These are phyloP conservation scores for Phytophthora litchii DNA, from an alignment of 352 stramenopile species.

Conservation along the genomic window DNA sequence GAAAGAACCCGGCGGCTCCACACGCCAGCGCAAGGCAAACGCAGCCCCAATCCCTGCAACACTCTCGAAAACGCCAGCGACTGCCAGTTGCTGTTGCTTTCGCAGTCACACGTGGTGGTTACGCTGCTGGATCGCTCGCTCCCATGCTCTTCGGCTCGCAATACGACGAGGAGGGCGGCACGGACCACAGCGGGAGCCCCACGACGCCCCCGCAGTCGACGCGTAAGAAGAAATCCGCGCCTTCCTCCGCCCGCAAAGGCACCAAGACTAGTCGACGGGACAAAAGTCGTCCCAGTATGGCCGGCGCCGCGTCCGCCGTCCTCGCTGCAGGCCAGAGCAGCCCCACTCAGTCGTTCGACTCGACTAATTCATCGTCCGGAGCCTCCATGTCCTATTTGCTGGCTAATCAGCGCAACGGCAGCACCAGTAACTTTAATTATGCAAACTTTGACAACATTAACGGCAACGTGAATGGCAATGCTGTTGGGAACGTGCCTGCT, in stretches of 20 bases:
- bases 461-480: conserved; percentile 5
- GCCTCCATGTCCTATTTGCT: conserved; percentile 33
- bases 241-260: conserved; percentile 15
- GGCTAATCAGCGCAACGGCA: conserved; percentile 18
- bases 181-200: conserved; percentile 42
- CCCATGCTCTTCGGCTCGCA: conserved; percentile 56
- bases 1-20: conserved; percentile 24
- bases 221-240: conserved; percentile 43
- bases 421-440: conserved; percentile 29
- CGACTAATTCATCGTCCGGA: conserved; percentile 43
- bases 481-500: conserved; percentile 10
- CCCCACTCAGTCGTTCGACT: conserved; percentile 40
- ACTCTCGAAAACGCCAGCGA: conserved; percentile 16
- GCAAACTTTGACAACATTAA: conserved; percentile 6
- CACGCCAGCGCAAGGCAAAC: conserved; percentile 1
- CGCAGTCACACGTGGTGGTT: conserved; percentile 13
- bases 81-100: conserved; percentile 7
- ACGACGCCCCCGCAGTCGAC: conserved; percentile 37
- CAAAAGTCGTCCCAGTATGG: conserved; percentile 22
- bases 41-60: conserved; percentile 1
- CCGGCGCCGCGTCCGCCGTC: conserved; percentile 23
- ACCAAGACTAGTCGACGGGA: conserved; percentile 20
- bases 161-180: conserved; percentile 54
- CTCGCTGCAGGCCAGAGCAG: conserved; percentile 23
- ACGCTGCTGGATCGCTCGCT: conserved; percentile 2